Percentiles rank a stretch among this genome's conserved stretches.
phyloP scores from a whole-genome alignment of 257 asterid species.

The Asclepias syriaca region DNA sequence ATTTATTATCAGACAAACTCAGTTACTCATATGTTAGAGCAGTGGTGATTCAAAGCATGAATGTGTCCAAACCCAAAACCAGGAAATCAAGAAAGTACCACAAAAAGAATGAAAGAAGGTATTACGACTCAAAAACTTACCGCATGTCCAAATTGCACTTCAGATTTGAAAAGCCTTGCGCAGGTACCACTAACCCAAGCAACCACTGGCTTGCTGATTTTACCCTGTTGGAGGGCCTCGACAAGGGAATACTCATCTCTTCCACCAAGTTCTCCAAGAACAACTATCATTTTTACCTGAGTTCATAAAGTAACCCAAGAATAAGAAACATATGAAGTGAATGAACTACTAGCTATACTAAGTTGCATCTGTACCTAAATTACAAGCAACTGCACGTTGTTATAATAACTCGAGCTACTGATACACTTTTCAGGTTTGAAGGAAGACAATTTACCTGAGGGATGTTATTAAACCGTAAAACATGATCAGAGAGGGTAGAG shows the following conservation, averaged over 20 bases:
- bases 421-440: not conserved
- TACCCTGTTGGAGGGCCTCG: conserved; percentile 95
- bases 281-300: conserved; percentile 90
- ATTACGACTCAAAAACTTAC: conserved; percentile 40
- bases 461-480: conserved; percentile 91
- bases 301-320: conserved; percentile 16
- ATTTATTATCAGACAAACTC: conserved; percentile 10
- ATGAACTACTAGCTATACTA: not conserved
- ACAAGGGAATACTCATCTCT: conserved; percentile 97
- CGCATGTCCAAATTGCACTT: conserved; percentile 99
- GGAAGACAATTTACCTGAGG: conserved; percentile 59
- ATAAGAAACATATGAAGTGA: conserved; percentile 14
- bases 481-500: conserved; percentile 97
- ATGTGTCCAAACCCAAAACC: not conserved
- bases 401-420: not conserved
- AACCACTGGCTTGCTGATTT: conserved; percentile 86
- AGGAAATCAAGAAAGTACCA: not conserved
- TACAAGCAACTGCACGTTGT: too few species aligned
- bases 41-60: not conserved
- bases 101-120: not conserved
- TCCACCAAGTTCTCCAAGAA: conserved; percentile 99
- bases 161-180: conserved; percentile 96
- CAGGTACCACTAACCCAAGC: conserved; percentile 99
- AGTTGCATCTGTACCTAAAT: not conserved
- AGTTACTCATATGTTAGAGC: not conserved